Evolutionary conservation across 2,329 filamentous ascomycete species (phyloP).

Genomic region (Hypomyces rosellus): DNA sequence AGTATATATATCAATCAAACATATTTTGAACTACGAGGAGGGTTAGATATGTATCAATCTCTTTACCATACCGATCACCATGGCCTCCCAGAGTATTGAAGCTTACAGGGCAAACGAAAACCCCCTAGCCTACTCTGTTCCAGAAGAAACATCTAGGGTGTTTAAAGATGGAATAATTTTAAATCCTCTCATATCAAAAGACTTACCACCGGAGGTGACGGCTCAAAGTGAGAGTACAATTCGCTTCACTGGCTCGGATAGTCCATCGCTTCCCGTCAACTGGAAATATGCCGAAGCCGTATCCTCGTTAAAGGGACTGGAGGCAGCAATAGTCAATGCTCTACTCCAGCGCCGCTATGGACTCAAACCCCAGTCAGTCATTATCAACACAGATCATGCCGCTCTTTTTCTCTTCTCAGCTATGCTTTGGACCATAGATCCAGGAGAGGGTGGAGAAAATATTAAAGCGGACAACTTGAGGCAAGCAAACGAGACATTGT

Average conservation of each 20-base stretch:
- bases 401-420: slow-evolving; percentile 9
- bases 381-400: slow-evolving; percentile 36
- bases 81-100: no score
- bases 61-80: no score
- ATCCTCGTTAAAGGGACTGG: slow-evolving; percentile 41
- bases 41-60: no score
- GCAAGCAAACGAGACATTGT: background rate
- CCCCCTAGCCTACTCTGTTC: background rate
- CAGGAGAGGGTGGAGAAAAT: background rate
- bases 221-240: background rate
- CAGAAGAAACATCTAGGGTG: slow-evolving; percentile 2
- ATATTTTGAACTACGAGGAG: no score
- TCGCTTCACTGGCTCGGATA: slow-evolving; percentile 8
- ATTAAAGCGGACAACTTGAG: background rate
- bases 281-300: slow-evolving; percentile 52
- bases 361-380: slow-evolving; percentile 29
- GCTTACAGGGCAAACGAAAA: no score
- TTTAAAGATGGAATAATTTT: background rate
- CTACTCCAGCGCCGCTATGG: slow-evolving; percentile 41
- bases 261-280: slow-evolving; percentile 39
- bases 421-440: slow-evolving; percentile 8
- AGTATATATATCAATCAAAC: no score
- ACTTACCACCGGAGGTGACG: background rate
- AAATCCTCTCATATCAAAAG: slow-evolving; percentile 5
- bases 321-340: slow-evolving; percentile 39